Percentiles rank a stretch among this genome's conserved stretches.
phyloP scores from a whole-genome alignment of 192 early-diverging fungal genomes.

The Rhizophagus clarus region DNA sequence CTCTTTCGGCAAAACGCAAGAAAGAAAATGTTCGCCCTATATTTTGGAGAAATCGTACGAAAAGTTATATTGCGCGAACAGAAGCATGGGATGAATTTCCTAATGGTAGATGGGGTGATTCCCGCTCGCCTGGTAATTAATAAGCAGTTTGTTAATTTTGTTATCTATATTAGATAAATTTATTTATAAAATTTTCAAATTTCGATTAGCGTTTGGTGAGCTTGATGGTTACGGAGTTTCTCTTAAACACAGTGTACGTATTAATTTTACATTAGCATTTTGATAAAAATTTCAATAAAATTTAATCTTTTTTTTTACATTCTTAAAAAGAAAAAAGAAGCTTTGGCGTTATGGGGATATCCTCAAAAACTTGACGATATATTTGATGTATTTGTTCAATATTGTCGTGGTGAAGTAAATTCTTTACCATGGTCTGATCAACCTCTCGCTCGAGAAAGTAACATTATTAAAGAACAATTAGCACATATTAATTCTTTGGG shows the following conservation, averaged over 20 bases:
- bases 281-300: constrained; percentile 40
- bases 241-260: constrained; percentile 62
- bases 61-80: constrained; percentile 88
- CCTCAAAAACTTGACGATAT: constrained; percentile 73
- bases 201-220: constrained; percentile 52
- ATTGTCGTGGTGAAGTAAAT: constrained; percentile 77
- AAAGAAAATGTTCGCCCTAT: constrained; percentile 98
- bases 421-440: constrained; percentile 92
- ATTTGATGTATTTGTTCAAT: constrained; percentile 75
- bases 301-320: constrained; percentile 38
- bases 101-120: constrained; percentile 98
- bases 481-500: constrained; percentile 73
- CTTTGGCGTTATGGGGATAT: constrained; percentile 76
- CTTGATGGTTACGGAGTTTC: constrained; percentile 73
- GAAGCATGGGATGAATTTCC: constrained; percentile 94
- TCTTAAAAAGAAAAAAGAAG: constrained; percentile 57
- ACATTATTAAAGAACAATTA: constrained; percentile 69
- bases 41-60: constrained; percentile 96
- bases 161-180: not conserved
- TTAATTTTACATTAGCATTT: constrained; percentile 46
- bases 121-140: constrained; percentile 75
- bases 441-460: constrained; percentile 71
- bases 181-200: not conserved
- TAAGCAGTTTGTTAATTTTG: too few relatives aligned
- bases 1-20: constrained; percentile 66